A percentile compares a stretch with the other conserved stretches of the same genome.
These are phyloP conservation scores for Zygosaccharomyces sapae DNA, from an alignment of 1,139 yeast species.

Conservation along the genomic window DNA sequence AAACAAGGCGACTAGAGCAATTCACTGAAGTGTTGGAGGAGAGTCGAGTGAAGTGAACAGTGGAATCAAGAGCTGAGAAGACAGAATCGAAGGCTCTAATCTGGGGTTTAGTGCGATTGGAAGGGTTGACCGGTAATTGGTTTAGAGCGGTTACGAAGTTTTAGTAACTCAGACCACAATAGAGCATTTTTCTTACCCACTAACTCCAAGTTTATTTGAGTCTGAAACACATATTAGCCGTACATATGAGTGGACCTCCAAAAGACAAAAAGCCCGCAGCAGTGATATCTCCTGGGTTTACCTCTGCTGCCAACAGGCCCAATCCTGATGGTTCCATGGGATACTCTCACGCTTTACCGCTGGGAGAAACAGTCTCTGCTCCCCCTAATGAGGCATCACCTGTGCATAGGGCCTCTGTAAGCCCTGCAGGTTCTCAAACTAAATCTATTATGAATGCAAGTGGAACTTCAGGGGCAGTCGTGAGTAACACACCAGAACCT, in stretches of 20 bases:
- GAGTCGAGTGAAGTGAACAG: background rate
- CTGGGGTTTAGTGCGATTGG: background rate
- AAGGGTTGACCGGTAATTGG: background rate
- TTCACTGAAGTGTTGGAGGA: background rate
- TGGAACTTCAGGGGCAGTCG: slow-evolving; percentile 37
- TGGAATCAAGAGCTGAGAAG: background rate
- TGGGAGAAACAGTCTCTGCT: slow-evolving; percentile 2
- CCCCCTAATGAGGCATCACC: slow-evolving; percentile 18
- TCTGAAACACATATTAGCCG: background rate
- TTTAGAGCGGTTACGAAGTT: background rate
- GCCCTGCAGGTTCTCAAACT: slow-evolving; percentile 29
- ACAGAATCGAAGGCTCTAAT: background rate
- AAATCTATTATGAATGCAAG: slow-evolving; percentile 36
- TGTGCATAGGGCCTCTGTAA: slow-evolving; percentile 17
- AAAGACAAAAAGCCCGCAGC: slow-evolving; percentile 17
- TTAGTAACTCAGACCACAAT: background rate
- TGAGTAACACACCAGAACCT: slow-evolving; percentile 35
- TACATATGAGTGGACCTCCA: slow-evolving; percentile 11
- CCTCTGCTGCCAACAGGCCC: slow-evolving; percentile 19
- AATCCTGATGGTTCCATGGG: slow-evolving; percentile 21
- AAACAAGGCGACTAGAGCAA: slow-evolving; percentile 3
- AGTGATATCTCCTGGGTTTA: slow-evolving; percentile 20
- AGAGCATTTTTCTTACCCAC: background rate
- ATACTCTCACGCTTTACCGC: slow-evolving; percentile 10
- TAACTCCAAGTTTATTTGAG: background rate